Evolutionary conservation across 2,329 filamentous ascomycete genomes (phyloP), one percentile per base, ranked within the genome.

Genomic region (Ophiostoma himal-ulmi): DNA sequence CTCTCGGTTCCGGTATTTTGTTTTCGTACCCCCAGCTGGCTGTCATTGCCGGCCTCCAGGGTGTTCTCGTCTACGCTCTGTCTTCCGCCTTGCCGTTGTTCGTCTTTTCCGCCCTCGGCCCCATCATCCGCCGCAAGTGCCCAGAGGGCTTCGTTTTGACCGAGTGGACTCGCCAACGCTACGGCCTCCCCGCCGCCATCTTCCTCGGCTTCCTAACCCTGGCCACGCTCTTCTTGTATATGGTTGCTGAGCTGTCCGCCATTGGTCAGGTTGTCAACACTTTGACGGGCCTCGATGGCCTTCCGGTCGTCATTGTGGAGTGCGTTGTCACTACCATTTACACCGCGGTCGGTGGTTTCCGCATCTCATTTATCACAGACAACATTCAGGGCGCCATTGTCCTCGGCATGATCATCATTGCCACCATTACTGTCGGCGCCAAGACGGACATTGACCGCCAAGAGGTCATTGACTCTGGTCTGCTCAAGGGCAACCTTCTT

Each of bases 131-230:
- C 69, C 86, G 84, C 75, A 92, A 91, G 79, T 94, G 91, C 72
- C 92, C 92, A 0, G 89, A 94, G 73, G 92, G 92, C 1, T 95
- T 95, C 74, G 91, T 95, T 68, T 80, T 95, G 73, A 95, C 92
- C 0, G 91, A 94, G 78, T 95, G 92, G 92, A 90, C 91, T 26
- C 85, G 91, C 71, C 89, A 93, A 80, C 86, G 92, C 72, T 95
- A 93, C 79, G 92, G 92, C 22, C 77, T 84, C 2, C 77, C 88
- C 44, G 84, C 90, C 7, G 89, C 89, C 69, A 80, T 94, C 52
- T 94, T 91, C 77, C 83, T 95, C 73, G 93, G 91, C 78, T 85
- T 91, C 75, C 83, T 94, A 81, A 93, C 91, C 64, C 83, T 94
- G 68, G 88, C 93, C 68, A 94, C 92, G 1, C 84, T 95, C 75